Evolutionary conservation across 2,329 filamentous ascomycete species (phyloP).

Genomic region (Fusarium hainanense): DNA sequence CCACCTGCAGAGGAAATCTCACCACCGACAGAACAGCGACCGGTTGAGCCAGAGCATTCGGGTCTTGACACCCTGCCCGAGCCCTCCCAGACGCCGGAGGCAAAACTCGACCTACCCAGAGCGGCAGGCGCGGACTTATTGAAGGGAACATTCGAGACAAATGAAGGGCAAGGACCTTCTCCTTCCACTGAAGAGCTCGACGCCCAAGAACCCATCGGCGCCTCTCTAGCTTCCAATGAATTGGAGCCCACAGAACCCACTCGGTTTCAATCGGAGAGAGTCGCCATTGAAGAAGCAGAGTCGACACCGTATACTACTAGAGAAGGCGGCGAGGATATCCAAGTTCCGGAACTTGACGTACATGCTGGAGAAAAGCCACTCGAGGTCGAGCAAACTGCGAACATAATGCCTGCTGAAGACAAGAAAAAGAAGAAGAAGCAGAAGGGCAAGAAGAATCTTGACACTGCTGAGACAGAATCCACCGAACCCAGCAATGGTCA

Average conservation of each 20-base stretch:
- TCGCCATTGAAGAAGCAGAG: background rate
- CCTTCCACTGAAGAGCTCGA: background rate
- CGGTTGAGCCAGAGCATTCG: background rate
- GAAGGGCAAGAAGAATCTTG: background rate
- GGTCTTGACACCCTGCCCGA: background rate
- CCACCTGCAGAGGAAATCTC: background rate
- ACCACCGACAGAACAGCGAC: background rate
- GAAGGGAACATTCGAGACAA: background rate
- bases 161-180: background rate
- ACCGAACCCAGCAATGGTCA: background rate
- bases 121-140: background rate
- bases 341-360: background rate
- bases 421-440: constrained; percentile 35
- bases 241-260: background rate
- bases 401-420: constrained; percentile 15
- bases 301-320: background rate
- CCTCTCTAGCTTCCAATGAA: background rate
- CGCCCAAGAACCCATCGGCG: background rate
- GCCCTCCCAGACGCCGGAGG: background rate
- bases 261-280: background rate
- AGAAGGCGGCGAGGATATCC: background rate
- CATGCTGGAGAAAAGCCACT: background rate
- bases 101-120: background rate
- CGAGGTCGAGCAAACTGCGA: background rate
- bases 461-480: background rate